Evolutionary conservation across 2,329 filamentous ascomycete species (phyloP), one percentile per base, ranked within the genome.

Genomic region (Aspergillus novoparasiticus): DNA sequence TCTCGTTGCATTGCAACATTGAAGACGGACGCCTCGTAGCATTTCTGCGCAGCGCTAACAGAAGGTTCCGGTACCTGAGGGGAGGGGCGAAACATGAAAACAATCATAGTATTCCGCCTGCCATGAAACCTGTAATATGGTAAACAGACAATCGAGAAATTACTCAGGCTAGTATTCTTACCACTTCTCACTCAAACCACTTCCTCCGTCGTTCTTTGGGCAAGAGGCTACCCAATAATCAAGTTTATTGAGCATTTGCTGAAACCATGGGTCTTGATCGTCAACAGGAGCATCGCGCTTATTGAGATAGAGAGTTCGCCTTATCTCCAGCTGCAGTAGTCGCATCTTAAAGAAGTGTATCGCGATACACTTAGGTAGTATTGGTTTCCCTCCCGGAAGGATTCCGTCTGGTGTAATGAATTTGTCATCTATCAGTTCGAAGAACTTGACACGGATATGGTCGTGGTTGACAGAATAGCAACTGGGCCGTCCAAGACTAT

Each of bases 331-430:
- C 75, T 97, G 94, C 14, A 94, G 82, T 62, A 96, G 79, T 60
- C 93, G 86, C 92, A 97, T 96, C 74, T 92, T 94, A 81, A 93
- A 93, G 71, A 96, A 95, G 75, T 99, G 94, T 65, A 97, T 93
- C 2, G 93, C 90, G 30, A 96, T 89, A 71, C 92, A 87, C 76
- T 99, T 99, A 73, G 91, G 92, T 68, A 94, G 85, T 43, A 91
- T 92, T 1, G 87, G 84, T 6, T 89, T 90, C 1, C 89, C 91
- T 12, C 82, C 84, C 0, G 89, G 85, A 26, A 88, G 81, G 61
- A 97, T 90, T 3, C 93, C 94, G 39, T 89, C 83, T 2, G 87
- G 83, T 1, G 90, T 94, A 69, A 99, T 97, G 76, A 90, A 90
- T 57, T 89, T 85, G 78, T 99, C 95, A 70, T 93, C 90, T 43